Conservation (phyloP, 2,329 filamentous ascomycete species). For the Zalaria obscura region DNA sequence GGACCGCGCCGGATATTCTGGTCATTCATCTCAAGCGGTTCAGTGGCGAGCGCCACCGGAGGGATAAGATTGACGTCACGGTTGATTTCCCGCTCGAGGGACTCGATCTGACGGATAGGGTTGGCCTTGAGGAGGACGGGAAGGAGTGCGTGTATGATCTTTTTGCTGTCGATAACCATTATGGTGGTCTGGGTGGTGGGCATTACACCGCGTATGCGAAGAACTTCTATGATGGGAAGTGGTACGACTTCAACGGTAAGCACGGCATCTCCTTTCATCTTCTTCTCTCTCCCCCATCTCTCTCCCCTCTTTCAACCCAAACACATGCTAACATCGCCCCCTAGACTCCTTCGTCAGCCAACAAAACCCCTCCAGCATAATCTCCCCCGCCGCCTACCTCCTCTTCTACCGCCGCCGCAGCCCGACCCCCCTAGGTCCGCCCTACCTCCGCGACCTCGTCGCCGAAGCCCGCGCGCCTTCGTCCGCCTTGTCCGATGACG, state of each 20-base stretch:
- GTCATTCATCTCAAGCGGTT: constrained; percentile 94
- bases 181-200: constrained; percentile 80
- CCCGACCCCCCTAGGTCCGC: constrained; percentile 61
- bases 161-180: constrained; percentile 93
- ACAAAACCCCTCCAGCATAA: constrained; percentile 46
- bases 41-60: constrained; percentile 64
- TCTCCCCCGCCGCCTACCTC: constrained; percentile 73
- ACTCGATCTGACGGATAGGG: constrained; percentile 65
- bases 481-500: constrained; percentile 25
- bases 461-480: constrained; percentile 44
- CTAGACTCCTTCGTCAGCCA: constrained; percentile 56
- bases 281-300: neutral
- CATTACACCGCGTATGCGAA: constrained; percentile 93
- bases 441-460: constrained; percentile 57
- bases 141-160: constrained; percentile 83
- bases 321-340: constrained; percentile 33
- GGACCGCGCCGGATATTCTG: constrained; percentile 91
- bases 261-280: constrained; percentile 4
- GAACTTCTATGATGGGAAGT: constrained; percentile 77
- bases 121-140: constrained; percentile 65
- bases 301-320: constrained; percentile 1
- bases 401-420: constrained; percentile 90
- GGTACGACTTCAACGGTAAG: constrained; percentile 96
- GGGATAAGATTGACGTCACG: constrained; percentile 81
- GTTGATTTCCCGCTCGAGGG: constrained; percentile 87